Base-by-base conservation (phyloP, 495 filamentous ascomycete genomes). In the Penicillium argentinense region DNA sequence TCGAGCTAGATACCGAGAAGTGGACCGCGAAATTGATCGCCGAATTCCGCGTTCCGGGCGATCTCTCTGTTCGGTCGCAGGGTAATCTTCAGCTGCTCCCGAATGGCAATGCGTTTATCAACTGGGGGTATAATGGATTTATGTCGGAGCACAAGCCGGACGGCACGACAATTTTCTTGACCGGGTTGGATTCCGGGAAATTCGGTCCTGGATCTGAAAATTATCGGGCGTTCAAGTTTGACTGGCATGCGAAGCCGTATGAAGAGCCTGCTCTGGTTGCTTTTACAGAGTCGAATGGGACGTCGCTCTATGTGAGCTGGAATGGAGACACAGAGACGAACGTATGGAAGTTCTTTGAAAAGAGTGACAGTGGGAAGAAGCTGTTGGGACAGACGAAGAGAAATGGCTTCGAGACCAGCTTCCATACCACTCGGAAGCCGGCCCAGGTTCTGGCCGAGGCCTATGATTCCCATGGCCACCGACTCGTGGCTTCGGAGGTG, bases 31-130 rank as follows among this genome's bases (percentile, higher is more conserved):
- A 51, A 21, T 45, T 58, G 48, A 51, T 55, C 24, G 42, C 60
- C 3, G 52, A 54, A 29, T 72, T 60, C 29, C 45, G 47, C 7
- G 59, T 66, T 8, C 73, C 74, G 1, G 61, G 70, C 11, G 57
- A 56, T 33, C 66, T 69, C 12, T 56, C 70, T 9, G 67, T 71
- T 11, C 74, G 69, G 22, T 76, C 72, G 4, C 77, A 80, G 50
- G 78, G 78, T 1, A 77, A 69, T 46, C 60, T 71, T n/a, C 79
- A 80, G 47, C 47, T 73, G 2, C 63, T 81, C 2, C 69, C 74
- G 0, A 65, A 67, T 33, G 76, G 74, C 13, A 76, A 77, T 45
- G 60, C 66, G 9, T 63, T 78, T 7, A 66, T 79, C 13, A 73
- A 74, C 41, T 79, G 73, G 74, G 76, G 78, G 2, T 72, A 68